Base-by-base conservation (phyloP, 164 flowering plant genomes). In the Aristolochia fimbriata region DNA sequence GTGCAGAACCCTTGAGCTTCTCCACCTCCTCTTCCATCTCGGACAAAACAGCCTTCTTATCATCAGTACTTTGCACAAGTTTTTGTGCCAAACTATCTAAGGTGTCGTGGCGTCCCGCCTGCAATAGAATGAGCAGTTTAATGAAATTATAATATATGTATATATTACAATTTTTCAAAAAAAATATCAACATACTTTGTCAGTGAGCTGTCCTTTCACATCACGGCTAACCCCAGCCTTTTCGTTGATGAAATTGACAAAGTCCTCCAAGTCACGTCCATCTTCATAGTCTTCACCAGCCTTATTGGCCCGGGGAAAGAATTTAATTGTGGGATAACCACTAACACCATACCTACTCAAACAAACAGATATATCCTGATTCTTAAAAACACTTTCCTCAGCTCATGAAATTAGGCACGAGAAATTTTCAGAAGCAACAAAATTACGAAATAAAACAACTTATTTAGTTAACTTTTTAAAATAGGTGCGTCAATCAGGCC, bases 241-340 rank as follows among this genome's bases (percentile, higher is more conserved):
- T 61, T 85, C 91, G 68, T 94, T 94, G 71, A 94, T 81, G 73
- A 91, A 91, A 63, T 58, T 72, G 17, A 91, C 96, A 69, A 94
- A 94, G 67, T 84, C 91, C 21, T 84, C 90, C 25, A 87, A 31
- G 68, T 94, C 97, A 58, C 95, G 77, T n/a, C 88, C 97, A 70
- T 88, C 99, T 7, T 85, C 93, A 76, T 85, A 94, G 9, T 86
- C 97, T 69, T 88, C 96, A 68, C 97, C 99, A 65, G 77, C 96
- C 76, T 94, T 91, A 74, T 94, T 91, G 74, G 72, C 67, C 76
- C 78, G 91, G 6, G 99, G 97, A 71, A 91, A 94, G 75, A 91
- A 91, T 65, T 94, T 94, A 78, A 94, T 68, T 51, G 99, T 88
- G 51, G 99, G 99, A 62, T 21, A 94, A 13, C 99, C 97, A 73